Evolutionary conservation across 1,139 yeast species (phyloP), one percentile per base, ranked within the genome.

Genomic region (Suhomyces ambrosiae): DNA sequence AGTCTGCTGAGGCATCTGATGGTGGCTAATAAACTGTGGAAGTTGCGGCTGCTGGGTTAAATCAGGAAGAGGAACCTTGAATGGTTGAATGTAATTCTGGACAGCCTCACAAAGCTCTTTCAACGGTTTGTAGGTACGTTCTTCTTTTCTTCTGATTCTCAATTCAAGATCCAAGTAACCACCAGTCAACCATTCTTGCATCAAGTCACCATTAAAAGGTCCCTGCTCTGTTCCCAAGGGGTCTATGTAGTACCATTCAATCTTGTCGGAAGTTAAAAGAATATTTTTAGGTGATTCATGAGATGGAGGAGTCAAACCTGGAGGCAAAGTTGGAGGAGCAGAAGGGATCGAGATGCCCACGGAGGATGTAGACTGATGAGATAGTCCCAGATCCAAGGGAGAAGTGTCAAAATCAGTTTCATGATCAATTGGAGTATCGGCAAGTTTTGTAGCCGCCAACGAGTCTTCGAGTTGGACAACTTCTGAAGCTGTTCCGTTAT

Each of bases 111-210:
- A 68, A 34, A 78, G 68, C 7, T 71, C 74, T 27, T 63, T 65
- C 47, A 80, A 63, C 0, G 79, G 60, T 27, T 56, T 61, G 51
- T 58, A 78, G 10, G 40, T 37, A 1, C 50, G 41, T 38, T 76
- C 80, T 26, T 68, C 79, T 26, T 65, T 69, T 28, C 90, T 72
- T 44, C 86, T 73, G 39, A 87, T 68, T 32, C 66, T 63, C 46
- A 87, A 63, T 41, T 76, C 79, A 11, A 69, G 70, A 35, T 66
- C 68, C 46, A 87, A 69, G 61, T 84, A 86, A 2, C 82, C 81
- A 22, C 75, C 77, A 5, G 73, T 57, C 44, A 75, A 76, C 96
- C 96, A 87, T 36, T 71, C 79, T 47, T 86, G 94, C 96, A 87
- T 87, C 65, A 76, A 63, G 18, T 67, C 62, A 1, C 94, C 89